Evolutionary conservation across 2,329 filamentous ascomycete species (phyloP).

Genomic region (Fusarium hostae): DNA sequence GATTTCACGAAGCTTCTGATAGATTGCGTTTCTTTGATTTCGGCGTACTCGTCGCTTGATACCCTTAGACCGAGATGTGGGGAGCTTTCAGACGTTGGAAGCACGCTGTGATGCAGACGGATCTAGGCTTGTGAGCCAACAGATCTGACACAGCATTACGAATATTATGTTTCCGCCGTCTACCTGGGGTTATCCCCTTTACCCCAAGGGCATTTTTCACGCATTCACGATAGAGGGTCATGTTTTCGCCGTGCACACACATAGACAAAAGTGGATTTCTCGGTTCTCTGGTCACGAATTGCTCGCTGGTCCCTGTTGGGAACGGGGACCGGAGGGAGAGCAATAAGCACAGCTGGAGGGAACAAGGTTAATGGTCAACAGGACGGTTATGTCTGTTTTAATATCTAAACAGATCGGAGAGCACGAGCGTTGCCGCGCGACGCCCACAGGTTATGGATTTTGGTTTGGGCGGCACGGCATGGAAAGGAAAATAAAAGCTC

Average conservation of each 20-base stretch:
- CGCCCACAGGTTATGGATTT: constrained; percentile 52
- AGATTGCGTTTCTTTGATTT: constrained; percentile 59
- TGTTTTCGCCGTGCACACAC: constrained; percentile 58
- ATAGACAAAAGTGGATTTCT: constrained; percentile 76
- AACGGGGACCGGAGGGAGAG: constrained; percentile 49
- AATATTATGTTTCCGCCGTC: constrained; percentile 53
- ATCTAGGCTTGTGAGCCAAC: constrained; percentile 46
- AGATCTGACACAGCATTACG: constrained; percentile 52
- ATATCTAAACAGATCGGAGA: constrained; percentile 46
- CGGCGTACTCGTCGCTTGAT: constrained; percentile 56
- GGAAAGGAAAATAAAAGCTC: constrained; percentile 47
- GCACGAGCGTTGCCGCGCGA: constrained; percentile 53
- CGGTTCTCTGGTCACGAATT: constrained; percentile 63
- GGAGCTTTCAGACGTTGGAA: constrained; percentile 53
- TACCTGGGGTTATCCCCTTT: constrained; percentile 48
- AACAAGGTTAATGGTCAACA: constrained; percentile 48
- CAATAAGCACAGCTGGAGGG: constrained; percentile 48
- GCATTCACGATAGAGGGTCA: constrained; percentile 58
- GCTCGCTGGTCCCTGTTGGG: constrained; percentile 50
- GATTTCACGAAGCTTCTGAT: constrained; percentile 58
- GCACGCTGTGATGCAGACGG: constrained; percentile 50
- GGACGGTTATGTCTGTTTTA: constrained; percentile 51
- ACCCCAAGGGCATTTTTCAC: constrained; percentile 53
- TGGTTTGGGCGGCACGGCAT: constrained; percentile 50
- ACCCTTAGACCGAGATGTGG: constrained; percentile 58